Evolutionary conservation across 2,329 filamentous ascomycete genomes (phyloP), one percentile per base, ranked within the genome.

Genomic region (Aspergillus chevalieri): DNA sequence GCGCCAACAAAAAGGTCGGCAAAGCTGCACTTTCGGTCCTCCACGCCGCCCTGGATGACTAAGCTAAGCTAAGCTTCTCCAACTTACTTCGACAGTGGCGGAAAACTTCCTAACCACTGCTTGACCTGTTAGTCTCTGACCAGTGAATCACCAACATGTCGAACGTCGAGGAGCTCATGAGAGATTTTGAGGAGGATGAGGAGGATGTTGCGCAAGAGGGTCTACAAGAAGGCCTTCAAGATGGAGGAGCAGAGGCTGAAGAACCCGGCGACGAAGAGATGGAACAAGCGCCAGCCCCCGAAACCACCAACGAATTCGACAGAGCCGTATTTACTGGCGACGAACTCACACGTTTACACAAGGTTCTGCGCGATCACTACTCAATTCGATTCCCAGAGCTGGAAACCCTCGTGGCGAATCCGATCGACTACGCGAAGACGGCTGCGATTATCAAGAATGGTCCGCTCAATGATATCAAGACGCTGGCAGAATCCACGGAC

Each of bases 341-440:
- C 65, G 92, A 97, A 69, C 87, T 97, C 43, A 87, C 87, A 30
- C 80, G 93, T 6, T 88, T 97, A 19, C 93, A 98, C 77, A 98
- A 98, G 72, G 94, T 89, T 69, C 89, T 96, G 52, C 83, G 92
- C 63, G 93, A 98, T 63, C 89, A 96, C 71, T 98, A 98, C 73
- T 95, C 91, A 8, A 80, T 87, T 15, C 83, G 92, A 52, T 98
- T 97, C 63, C 92, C 93, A 0, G 92, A 96, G 70, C 81, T 98
- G 38, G 93, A 98, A 69, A 82, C 81, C 15, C 81, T 98, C 30
- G 86, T 98, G 52, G 89, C 88, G 50, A 95, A 92, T 61, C 90
- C 93, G 1, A 79, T 97, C 46, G 89, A 96, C 66, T 98, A 96
- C 72, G 90, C 92, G 24, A 95, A 95, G 74, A 89, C 93, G 0